These are phyloP conservation scores for Candida easanensis DNA, from an alignment of 805 yeast species.

Conservation along the genomic window DNA sequence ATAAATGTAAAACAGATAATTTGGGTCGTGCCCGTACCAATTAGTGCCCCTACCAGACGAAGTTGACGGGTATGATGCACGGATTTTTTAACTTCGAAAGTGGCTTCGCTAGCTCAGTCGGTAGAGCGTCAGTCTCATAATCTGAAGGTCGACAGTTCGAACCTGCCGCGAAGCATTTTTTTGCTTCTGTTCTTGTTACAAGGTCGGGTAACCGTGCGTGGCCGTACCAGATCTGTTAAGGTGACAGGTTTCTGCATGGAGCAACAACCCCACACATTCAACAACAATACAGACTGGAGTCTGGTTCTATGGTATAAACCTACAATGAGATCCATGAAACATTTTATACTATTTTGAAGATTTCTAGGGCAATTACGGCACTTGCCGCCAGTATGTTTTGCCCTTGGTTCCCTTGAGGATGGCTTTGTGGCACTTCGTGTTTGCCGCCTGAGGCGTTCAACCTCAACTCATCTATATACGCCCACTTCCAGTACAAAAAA, in stretches of 20 bases:
- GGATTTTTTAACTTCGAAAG: constrained; percentile 1
- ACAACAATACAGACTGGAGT: too few relatives aligned
- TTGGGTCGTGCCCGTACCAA: too few relatives aligned
- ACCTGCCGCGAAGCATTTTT: constrained; percentile 47
- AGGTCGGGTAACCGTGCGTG: constrained; percentile 1
- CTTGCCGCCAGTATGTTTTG: too few relatives aligned
- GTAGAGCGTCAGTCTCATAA: constrained; percentile 59
- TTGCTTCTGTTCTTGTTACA: constrained; percentile 2
- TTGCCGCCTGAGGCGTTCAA: too few relatives aligned
- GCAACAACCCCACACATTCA: background rate
- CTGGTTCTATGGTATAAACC: too few relatives aligned
- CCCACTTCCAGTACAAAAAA: too few relatives aligned
- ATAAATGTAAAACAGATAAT: too few relatives aligned
- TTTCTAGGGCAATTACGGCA: too few relatives aligned
- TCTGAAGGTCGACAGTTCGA: constrained; percentile 57
- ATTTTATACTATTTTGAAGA: too few relatives aligned
- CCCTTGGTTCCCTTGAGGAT: background rate
- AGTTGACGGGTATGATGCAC: too few relatives aligned
- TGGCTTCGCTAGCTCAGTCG: constrained; percentile 54
- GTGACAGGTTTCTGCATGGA: background rate
- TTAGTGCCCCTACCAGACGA: background rate
- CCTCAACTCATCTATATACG: too few relatives aligned
- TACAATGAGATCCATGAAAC: too few relatives aligned
- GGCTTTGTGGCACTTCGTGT: constrained; percentile 1
- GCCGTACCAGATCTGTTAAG: background rate